Conservation (phyloP, 2,329 filamentous ascomycete species). For the Paramyrothecium roridum region DNA sequence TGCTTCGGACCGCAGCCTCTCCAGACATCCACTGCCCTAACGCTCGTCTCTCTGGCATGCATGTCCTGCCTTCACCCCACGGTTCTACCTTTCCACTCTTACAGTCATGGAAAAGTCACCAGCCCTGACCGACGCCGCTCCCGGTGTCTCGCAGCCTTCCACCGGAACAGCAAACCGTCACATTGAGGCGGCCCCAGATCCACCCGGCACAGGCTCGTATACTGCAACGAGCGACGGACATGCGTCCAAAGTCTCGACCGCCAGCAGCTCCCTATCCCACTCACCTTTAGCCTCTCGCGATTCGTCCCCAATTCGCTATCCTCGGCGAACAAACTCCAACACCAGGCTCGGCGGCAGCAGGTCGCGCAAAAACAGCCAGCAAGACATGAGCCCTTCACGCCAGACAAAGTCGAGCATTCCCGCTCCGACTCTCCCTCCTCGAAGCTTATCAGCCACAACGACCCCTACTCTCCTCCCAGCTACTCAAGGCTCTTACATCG, state of each 20-base stretch:
- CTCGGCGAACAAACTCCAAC: constrained; percentile 29
- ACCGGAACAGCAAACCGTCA: constrained; percentile 5
- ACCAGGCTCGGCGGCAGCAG: constrained; percentile 37
- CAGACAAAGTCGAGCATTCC: constrained; percentile 47
- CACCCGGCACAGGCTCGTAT: constrained; percentile 15
- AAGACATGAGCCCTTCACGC: constrained; percentile 63
- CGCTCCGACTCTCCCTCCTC: constrained; percentile 60
- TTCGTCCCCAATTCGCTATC: constrained; percentile 42
- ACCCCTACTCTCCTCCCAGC: constrained; percentile 64
- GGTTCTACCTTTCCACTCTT: constrained; percentile 13
- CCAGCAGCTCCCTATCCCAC: constrained; percentile 29
- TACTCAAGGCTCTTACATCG: constrained; percentile 57
- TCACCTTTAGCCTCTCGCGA: constrained; percentile 41
- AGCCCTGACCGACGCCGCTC: constrained; percentile 19
- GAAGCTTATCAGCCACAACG: constrained; percentile 64
- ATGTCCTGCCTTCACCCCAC: constrained; percentile 23
- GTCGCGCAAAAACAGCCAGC: constrained; percentile 63
- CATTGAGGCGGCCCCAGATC: constrained; percentile 10
- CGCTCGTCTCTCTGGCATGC: constrained; percentile 27
- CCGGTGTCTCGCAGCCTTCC: constrained; percentile 15
- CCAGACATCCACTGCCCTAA: constrained; percentile 22
- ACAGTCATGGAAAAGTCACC: constrained; percentile 32
- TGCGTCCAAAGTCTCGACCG: constrained; percentile 31
- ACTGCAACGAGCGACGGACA: constrained; percentile 21
- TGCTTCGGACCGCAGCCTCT: constrained; percentile 19